Percentiles rank a stretch among this genome's conserved stretches.
phyloP scores from a whole-genome alignment of 2,329 filamentous ascomycete genomes.

The Xenoacremonium recifei region DNA sequence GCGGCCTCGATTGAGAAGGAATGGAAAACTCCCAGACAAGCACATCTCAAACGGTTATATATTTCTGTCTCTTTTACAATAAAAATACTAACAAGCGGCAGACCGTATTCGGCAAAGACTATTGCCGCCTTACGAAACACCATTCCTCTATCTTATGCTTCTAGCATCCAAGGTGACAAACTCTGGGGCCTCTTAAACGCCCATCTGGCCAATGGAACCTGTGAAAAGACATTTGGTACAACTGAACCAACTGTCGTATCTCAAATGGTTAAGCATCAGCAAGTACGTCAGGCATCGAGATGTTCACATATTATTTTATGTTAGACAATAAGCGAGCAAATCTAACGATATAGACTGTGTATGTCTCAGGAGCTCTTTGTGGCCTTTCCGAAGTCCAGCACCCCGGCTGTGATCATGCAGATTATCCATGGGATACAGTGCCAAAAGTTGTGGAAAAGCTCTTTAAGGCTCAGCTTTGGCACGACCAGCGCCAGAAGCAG shows the following conservation, averaged over 20 bases:
- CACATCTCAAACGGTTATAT: slow-evolving; percentile 24
- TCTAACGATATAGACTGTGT: slow-evolving; percentile 33
- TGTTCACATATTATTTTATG: too few relatives aligned
- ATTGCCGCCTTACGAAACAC: slow-evolving; percentile 34
- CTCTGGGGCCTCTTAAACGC: slow-evolving; percentile 34
- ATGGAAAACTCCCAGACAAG: slow-evolving; percentile 27
- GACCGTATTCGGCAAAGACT: slow-evolving; percentile 19
- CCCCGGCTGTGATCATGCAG: slow-evolving; percentile 38
- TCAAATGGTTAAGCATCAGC: slow-evolving; percentile 27
- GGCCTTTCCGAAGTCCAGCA: slow-evolving; percentile 35
- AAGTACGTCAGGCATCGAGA: too few relatives aligned
- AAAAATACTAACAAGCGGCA: too few relatives aligned
- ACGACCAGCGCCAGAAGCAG: slow-evolving; percentile 39
- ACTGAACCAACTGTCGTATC: slow-evolving; percentile 34
- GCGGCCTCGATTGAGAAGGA: slow-evolving; percentile 31
- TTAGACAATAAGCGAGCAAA: too few relatives aligned
- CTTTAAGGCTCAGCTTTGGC: slow-evolving; percentile 38
- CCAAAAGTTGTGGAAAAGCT: slow-evolving; percentile 39
- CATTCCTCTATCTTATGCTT: slow-evolving; percentile 25
- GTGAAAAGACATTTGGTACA: slow-evolving; percentile 36
- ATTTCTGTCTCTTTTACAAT: not conserved
- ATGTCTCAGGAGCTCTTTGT: slow-evolving; percentile 39
- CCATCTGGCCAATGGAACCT: slow-evolving; percentile 32
- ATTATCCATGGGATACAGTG: slow-evolving; percentile 41
- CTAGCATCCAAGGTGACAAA: slow-evolving; percentile 32